Evolutionary conservation across 495 filamentous ascomycete genomes (phyloP), one percentile per base, ranked within the genome.

Genomic region (Clavariopsis aquatica): DNA sequence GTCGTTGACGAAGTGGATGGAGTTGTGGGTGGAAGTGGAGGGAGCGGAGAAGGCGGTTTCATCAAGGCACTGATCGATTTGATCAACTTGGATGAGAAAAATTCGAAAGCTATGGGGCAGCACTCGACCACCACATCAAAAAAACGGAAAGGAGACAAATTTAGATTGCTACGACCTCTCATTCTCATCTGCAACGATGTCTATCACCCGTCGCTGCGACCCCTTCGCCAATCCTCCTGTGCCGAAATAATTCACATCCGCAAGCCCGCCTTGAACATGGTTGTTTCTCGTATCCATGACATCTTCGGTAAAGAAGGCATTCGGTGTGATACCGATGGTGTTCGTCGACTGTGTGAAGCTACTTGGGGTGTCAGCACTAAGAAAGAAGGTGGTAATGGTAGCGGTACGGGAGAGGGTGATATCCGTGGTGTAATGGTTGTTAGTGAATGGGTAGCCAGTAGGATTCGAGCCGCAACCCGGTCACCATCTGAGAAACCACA

Each of bases 1-100:
- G 85, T 98, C 10, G 89, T 98, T 0, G 94, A 98, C 71, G 94
- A 98, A 76, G 93, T 97, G 5, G 94, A 98, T 72, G 94, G 94
- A 47, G 93, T 94, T 4, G 90, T 93, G 41, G 81, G 85, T 36
- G 91, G 94, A 19, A 86, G 85, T 60, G 88, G 89, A 24, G 87
- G 85, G 52, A 75, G 79, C 53, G 86, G 86, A 20, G 88, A 91
- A 68, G 92, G 92, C 23, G 94, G 94, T 2, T 98, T 98, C 66
- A 87, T 98, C 75, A 96, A 93, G 75, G 94, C 94, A 8, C 78
- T 98, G 65, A 90, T 98, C 60, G 94, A 97, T 64, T 81, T 98
- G 1, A 85, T 97, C 36, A 74, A 86, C 20, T 80, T 89, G 13
- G 94, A 97, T 71, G 88, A 96, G 72, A 93, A 89, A 78, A 96